Base-by-base conservation (phyloP, 192 early-diverging fungal species). In the Paraglomus brasilianum region DNA sequence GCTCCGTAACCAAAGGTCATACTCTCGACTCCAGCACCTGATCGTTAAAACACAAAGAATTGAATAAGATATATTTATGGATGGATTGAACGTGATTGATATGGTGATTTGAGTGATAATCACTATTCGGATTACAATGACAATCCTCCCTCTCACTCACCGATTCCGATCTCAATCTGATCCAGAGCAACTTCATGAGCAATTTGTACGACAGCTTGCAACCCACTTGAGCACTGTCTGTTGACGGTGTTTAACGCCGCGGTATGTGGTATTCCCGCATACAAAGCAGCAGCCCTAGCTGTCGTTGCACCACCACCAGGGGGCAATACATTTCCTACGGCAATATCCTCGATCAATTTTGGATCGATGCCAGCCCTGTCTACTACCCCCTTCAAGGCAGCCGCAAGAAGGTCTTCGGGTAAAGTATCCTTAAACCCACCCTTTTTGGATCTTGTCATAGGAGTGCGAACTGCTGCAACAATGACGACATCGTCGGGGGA, bases 141-240 rank as follows among this genome's bases (percentile, higher is more conserved):
- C 30, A 30, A 30, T 30, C 30, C 30, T 30, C 30, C 30, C 30
- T 30, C 3, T 30, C 30, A 30, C 9, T 47, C 39, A 69, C 93
- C 94, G 67, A 96, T 92, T 70, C 94, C 94, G 71, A 92, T 82
- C 73, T 92, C 91, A 65, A 95, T 95, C 84, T 86, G 85, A 66
- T 93, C 94, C 15, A 87, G 74, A 81, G 88, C 86, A 81, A 97
- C 95, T 69, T 87, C 88, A 58, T 88, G 76, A 57, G 93, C 95
- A 72, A 95, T 91, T 80, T 81, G 83, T 64, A 85, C 90, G 59
- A 92, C 89, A 38, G 95, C 92, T 73, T 93, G 91, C 42, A 97
- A 85, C 48, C 95, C 95, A 64, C 85, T 88, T 60, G 92, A 94
- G 84, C 95, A 97, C 80, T 97, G 95, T 42, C 95, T 83, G 89